Conservation (phyloP, 140 eudicot genomes). For the Cichorium intybus region DNA sequence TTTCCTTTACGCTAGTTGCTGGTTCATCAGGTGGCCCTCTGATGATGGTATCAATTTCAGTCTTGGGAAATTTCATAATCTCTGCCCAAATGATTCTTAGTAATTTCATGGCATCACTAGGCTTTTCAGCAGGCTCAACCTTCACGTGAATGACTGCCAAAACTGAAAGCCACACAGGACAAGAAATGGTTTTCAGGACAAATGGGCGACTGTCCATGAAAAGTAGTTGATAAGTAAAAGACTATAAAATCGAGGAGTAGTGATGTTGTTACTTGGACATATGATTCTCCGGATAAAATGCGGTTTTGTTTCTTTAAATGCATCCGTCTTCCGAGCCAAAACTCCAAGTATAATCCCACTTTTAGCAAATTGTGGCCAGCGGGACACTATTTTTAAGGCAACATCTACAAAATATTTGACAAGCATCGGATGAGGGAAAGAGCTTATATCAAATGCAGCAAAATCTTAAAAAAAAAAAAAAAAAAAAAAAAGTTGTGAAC, state of each 20-base stretch:
- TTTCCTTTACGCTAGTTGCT: not conserved
- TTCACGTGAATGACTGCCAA: not conserved
- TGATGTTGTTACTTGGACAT: not conserved
- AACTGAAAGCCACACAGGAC: not conserved
- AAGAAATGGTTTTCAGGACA: not conserved
- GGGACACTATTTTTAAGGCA: not conserved
- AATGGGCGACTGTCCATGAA: not conserved
- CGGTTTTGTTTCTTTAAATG: not conserved
- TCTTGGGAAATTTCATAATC: not conserved
- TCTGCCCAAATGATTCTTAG: constrained; percentile 5
- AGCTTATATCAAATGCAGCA: not conserved
- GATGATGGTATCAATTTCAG: not conserved
- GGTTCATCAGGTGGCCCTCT: not conserved
- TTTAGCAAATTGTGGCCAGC: not conserved
- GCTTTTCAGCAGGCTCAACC: not conserved
- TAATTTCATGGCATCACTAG: not conserved
- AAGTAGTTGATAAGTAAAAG: not conserved
- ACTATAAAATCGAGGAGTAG: not conserved
- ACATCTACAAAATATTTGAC: constrained; percentile 3
- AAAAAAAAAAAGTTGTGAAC: not conserved
- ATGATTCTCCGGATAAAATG: not conserved
- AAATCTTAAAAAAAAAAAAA: not conserved
- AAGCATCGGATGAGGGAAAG: not conserved
- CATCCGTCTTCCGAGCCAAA: constrained; percentile 1
- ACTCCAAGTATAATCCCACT: not conserved